A percentile compares a stretch with the other conserved stretches of the same genome.
These are phyloP conservation scores for Stachybotrys elegans DNA, from an alignment of 2,329 filamentous ascomycete genomes.

Conservation along the genomic window DNA sequence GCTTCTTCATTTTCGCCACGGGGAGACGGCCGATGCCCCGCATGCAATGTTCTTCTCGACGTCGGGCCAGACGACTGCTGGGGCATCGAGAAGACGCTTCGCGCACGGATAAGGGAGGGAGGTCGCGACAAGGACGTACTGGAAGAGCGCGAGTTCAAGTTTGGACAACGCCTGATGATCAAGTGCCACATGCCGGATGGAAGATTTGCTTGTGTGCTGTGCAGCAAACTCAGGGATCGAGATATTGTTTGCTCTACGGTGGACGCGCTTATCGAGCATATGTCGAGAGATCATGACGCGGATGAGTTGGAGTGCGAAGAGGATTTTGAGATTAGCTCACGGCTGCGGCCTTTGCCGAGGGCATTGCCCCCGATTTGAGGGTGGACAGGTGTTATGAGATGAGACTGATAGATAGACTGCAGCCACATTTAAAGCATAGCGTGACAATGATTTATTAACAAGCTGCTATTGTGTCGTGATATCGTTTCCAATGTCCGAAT, in stretches of 20 bases:
- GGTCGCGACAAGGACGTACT: slow-evolving; percentile 15
- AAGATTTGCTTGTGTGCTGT: slow-evolving; percentile 16
- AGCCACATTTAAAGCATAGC: no score
- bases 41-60: slow-evolving; percentile 10
- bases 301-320: slow-evolving; percentile 15
- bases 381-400: no score
- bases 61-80: slow-evolving; percentile 16
- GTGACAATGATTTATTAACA: no score
- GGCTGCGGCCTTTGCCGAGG: not conserved
- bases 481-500: no score
- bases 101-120: slow-evolving; percentile 7
- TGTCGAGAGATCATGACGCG: slow-evolving; percentile 12
- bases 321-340: slow-evolving; percentile 12
- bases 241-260: slow-evolving; percentile 14
- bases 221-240: slow-evolving; percentile 12
- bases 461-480: no score
- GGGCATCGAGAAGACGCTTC: slow-evolving; percentile 14
- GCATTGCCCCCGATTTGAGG: not conserved
- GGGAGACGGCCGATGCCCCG: slow-evolving; percentile 13
- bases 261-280: slow-evolving; percentile 14
- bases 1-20: slow-evolving; percentile 12
- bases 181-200: slow-evolving; percentile 18
- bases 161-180: slow-evolving; percentile 16
- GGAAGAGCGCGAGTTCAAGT: slow-evolving; percentile 16
- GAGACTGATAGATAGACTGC: no score